Percentiles rank a stretch among this genome's conserved stretches.
phyloP scores from a whole-genome alignment of 306 rosid species.

The Sindora glabra region DNA sequence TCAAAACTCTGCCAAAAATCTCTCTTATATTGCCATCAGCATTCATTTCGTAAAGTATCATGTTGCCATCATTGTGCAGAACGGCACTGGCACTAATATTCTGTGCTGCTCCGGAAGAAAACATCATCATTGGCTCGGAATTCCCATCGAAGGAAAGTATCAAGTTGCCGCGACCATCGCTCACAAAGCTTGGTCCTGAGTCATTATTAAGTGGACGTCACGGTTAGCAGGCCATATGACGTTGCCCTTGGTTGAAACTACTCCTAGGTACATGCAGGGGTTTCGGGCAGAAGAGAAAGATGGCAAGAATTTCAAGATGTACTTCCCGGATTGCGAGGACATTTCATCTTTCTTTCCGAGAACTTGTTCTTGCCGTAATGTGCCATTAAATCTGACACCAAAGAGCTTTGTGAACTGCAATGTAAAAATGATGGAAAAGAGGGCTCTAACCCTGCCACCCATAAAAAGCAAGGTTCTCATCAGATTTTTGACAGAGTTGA shows the following conservation, averaged over 20 bases:
- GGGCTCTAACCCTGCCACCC: too few species aligned
- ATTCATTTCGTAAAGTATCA: neutral
- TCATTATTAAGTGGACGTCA: neutral
- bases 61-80: conserved; percentile 7
- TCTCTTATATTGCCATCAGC: neutral
- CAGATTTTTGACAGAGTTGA: too few species aligned
- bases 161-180: conserved; percentile 17
- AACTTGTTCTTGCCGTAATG: too few species aligned
- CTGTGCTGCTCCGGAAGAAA: neutral
- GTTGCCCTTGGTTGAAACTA: neutral
- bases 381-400: too few species aligned
- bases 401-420: too few species aligned
- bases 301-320: too few species aligned
- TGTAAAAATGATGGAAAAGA: too few species aligned
- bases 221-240: conserved; percentile 20
- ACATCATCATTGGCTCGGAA: neutral
- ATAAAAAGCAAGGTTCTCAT: too few species aligned
- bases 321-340: too few species aligned
- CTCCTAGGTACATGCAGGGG: neutral
- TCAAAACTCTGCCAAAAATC: conserved; percentile 7
- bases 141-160: neutral
- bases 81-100: conserved; percentile 12
- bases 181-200: neutral
- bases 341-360: too few species aligned
- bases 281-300: too few species aligned